Evolutionary conservation across 1,284 basidiomycete species (phyloP), one percentile per base, ranked within the genome.

Genomic region (Grifola frondosa): DNA sequence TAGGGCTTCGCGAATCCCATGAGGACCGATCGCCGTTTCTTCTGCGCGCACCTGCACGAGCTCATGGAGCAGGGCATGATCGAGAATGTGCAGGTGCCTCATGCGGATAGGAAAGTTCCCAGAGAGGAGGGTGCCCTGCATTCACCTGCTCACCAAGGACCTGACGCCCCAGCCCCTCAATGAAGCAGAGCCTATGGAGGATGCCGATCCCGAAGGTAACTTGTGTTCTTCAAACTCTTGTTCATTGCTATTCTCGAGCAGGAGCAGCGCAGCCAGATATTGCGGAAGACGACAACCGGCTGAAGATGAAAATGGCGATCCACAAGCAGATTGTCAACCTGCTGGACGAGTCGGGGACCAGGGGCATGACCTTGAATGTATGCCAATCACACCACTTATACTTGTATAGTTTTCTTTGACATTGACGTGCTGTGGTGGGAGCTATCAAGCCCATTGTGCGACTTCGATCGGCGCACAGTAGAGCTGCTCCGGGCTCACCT

Each of bases 381-480:
- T n/a, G n/a, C n/a, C n/a, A n/a, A n/a, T n/a, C n/a, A n/a, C n/a
- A n/a, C n/a, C n/a, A n/a, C n/a, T n/a, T n/a, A n/a, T n/a, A n/a
- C n/a, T n/a, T n/a, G n/a, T n/a, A n/a, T n/a, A n/a, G n/a, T n/a
- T n/a, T n/a, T n/a, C n/a, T n/a, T n/a, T n/a, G n/a, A n/a, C n/a
- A n/a, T n/a, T n/a, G n/a, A n/a, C n/a, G n/a, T n/a, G n/a, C n/a
- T n/a, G n/a, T n/a, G n/a, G n/a, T n/a, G n/a, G n/a, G 86, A 90
- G 58, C 66, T 92, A 22, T 80, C 80, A 26, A 49, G 58, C 17
- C 69, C 76, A 15, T 70, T 93, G 16, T 76, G 78, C 52, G 73
- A 81, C 49, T 87, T 90, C 47, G 87, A 91, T 59, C 77, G 75
- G 56, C 81, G 91, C 21, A 90, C 85, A 3, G 70, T 91, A 37